Base-by-base conservation (phyloP, 1,284 basidiomycete genomes). In the Sanghuangporus sanghuang region DNA sequence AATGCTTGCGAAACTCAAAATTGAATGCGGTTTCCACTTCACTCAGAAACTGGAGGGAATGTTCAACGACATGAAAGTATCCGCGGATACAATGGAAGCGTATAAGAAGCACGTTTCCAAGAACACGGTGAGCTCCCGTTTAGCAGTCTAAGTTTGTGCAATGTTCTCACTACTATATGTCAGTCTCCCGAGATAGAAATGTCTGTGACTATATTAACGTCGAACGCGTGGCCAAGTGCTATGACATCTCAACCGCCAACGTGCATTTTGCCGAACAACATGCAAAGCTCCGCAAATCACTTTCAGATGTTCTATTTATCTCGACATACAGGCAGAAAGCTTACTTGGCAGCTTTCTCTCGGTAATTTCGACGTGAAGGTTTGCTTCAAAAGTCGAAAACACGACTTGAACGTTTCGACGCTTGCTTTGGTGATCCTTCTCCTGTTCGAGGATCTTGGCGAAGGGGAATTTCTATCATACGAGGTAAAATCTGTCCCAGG, bases 11-110 rank as follows among this genome's bases (percentile, higher is more conserved):
- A 99, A 98, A 77, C 87, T 99, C 73, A 99, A 99, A 79, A 83
- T 98, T 46, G 96, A 99, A 76, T 94, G 92, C 71, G 97, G 97
- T 7, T 93, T 92, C 72, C 94, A 96, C 72, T 99, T 98, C 73
- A 98, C 97, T 0, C 95, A 98, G 76, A 97, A 97, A 74, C 80
- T 99, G 68, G 96, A 99, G 75, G 96, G 97, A 61, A 99, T 99
- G 97, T 96, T 99, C 81, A 87, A 96, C 70, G 97, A 99, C 73
- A 96, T 99, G 87, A 93, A 89, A 71, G 76, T 97, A 44, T 96
- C 93, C 18, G 78, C 81, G 32, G 97, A 99, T 63, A 89, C 87
- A 7, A 93, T 91, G 80, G 80, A 84, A 59, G 84, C 83, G 4
- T 99, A 95, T 75, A 82, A 82, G 60, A 79, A 78, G 23, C 79